Percentiles rank a stretch among this genome's conserved stretches.
Evolutionary conservation across 768 basidiomycete species (phyloP).

Genomic region (Suillus hirtellus): DNA sequence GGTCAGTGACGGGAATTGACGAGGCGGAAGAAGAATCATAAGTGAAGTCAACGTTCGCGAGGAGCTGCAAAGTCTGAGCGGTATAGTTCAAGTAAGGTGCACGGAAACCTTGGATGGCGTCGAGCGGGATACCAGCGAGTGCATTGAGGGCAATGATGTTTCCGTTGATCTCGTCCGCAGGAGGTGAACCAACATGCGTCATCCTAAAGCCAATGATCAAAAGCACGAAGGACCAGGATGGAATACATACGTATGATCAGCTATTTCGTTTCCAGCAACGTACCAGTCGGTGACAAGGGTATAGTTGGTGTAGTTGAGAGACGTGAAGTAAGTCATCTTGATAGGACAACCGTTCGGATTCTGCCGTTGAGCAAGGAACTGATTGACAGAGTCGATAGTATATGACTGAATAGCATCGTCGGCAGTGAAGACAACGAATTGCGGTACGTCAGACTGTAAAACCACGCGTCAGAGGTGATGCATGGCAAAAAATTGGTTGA

Average conservation of each 20-base stretch:
- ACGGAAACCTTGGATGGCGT: conserved; percentile 68
- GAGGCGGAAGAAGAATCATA: conserved; percentile 70
- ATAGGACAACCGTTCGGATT: conserved; percentile 78
- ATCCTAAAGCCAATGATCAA: conserved; percentile 35
- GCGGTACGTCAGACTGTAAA: conserved; percentile 55
- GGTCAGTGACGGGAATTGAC: conserved; percentile 64
- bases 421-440: conserved; percentile 74
- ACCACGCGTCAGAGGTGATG: neutral
- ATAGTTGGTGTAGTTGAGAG: conserved; percentile 74
- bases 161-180: conserved; percentile 68
- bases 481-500: neutral
- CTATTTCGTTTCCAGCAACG: conserved; percentile 82
- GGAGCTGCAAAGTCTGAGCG: conserved; percentile 57
- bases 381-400: conserved; percentile 71
- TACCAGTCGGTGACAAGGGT: conserved; percentile 78
- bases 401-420: conserved; percentile 79
- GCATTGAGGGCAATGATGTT: conserved; percentile 79
- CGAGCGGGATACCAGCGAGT: conserved; percentile 72
- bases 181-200: conserved; percentile 71
- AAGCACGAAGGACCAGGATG: too few relatives aligned
- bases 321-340: conserved; percentile 77
- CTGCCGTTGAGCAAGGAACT: conserved; percentile 70
- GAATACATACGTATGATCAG: conserved; percentile 65
- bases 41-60: conserved; percentile 58
- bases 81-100: conserved; percentile 74